phyloP scores from a whole-genome alignment of 805 yeast genomes.

The Yamadazyma takamatsuzukensis region DNA sequence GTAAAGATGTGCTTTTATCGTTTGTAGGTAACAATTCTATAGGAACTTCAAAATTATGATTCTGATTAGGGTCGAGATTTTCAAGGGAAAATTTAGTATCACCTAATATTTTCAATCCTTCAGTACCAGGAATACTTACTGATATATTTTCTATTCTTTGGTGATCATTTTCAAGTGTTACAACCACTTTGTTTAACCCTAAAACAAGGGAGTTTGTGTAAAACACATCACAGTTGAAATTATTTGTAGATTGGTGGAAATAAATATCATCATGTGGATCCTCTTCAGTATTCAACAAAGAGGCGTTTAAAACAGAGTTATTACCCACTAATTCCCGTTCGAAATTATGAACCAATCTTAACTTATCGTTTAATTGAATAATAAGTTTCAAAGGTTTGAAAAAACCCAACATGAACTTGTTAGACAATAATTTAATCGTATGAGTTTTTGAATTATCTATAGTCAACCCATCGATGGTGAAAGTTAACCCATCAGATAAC shows the following conservation, averaged over 20 bases:
- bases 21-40: conserved; percentile 26
- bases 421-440: conserved; percentile 8
- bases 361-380: conserved; percentile 15
- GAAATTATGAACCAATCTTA: conserved; percentile 16
- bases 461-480: neutral
- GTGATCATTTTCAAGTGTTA: conserved; percentile 5
- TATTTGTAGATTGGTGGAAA: conserved; percentile 6
- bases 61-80: conserved; percentile 9
- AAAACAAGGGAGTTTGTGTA: conserved; percentile 3
- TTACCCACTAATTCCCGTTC: no score
- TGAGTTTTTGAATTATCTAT: conserved; percentile 1
- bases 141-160: neutral
- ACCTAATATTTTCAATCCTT: neutral
- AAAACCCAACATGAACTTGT: conserved; percentile 12
- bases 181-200: conserved; percentile 7
- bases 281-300: conserved; percentile 3
- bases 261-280: conserved; percentile 1
- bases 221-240: conserved; percentile 3
- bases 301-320: conserved; percentile 10
- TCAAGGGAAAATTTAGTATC: conserved; percentile 1
- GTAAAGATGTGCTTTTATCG: conserved; percentile 20
- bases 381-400: conserved; percentile 21
- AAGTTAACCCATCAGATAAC: conserved; percentile 14
- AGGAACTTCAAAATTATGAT: conserved; percentile 25
- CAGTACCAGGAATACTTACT: neutral